phyloP scores from a whole-genome alignment of 306 rosid genomes.

The Arachis hypogaea region DNA sequence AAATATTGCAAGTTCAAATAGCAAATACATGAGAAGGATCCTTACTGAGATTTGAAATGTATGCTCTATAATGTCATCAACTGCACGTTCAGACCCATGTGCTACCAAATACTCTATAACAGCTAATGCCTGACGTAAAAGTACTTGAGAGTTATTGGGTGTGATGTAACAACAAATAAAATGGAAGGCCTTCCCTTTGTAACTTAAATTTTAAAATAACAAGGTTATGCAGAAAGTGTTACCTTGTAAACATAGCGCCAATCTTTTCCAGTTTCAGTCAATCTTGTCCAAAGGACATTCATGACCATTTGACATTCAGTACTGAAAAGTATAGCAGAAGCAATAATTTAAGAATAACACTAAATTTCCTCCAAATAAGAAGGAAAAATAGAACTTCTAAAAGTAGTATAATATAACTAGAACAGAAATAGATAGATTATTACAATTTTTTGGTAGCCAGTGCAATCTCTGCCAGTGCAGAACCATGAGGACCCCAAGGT shows the following conservation, averaged over 20 bases:
- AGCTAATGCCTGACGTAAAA: constrained; percentile 82
- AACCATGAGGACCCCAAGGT: constrained; percentile 99
- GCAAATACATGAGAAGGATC: constrained; percentile 27
- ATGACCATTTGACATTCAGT: constrained; percentile 97
- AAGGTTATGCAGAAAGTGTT: constrained; percentile 32
- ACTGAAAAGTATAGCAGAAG: constrained; percentile 57
- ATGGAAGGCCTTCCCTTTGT: constrained; percentile 9
- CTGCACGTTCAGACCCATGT: constrained; percentile 97
- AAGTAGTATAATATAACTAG: constrained; percentile 5
- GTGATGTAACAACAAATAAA: constrained; percentile 22
- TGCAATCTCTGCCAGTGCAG: constrained; percentile 89
- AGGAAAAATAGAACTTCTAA: not conserved
- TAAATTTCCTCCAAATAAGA: constrained; percentile 30
- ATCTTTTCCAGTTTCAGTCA: constrained; percentile 92
- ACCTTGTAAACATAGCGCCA: constrained; percentile 99
- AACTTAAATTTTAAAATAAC: constrained; percentile 5
- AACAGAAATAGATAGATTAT: constrained; percentile 20
- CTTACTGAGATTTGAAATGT: constrained; percentile 96
- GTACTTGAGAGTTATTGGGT: constrained; percentile 41
- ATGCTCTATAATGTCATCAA: constrained; percentile 96
- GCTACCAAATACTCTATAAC: constrained; percentile 92
- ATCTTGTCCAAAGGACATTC: constrained; percentile 96
- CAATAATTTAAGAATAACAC: constrained; percentile 33
- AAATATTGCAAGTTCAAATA: constrained; percentile 34
- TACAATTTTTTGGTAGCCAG: constrained; percentile 97